phyloP scores from a whole-genome alignment of 257 asterid genomes.

The Asclepias syriaca region DNA sequence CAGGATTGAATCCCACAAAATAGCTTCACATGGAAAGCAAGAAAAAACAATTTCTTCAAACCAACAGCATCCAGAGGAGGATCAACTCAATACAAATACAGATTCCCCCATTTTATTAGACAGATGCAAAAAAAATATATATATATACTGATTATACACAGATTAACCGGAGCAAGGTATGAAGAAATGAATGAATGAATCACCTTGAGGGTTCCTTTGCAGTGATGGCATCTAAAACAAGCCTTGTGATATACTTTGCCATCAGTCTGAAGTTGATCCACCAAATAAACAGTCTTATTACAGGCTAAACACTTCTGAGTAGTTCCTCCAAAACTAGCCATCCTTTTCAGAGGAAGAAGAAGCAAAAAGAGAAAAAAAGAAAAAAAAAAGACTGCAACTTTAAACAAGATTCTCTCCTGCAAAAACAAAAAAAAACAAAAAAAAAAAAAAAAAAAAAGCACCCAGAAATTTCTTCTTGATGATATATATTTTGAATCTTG shows the following conservation, averaged over 20 bases:
- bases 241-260: slow-evolving; percentile 27
- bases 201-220: slow-evolving; percentile 38
- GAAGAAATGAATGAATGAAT: neutral
- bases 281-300: slow-evolving; percentile 34
- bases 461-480: neutral
- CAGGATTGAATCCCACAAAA: neutral
- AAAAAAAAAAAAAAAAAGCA: no score
- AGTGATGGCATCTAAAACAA: slow-evolving; percentile 35
- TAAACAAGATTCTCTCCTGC: neutral
- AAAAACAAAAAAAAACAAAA: neutral
- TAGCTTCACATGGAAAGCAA: neutral
- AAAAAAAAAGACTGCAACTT: neutral
- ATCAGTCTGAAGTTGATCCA: slow-evolving; percentile 35
- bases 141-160: neutral
- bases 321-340: slow-evolving; percentile 34
- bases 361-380: no score
- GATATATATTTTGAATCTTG: slow-evolving; percentile 8
- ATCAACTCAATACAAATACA: neutral
- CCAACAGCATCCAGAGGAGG: neutral
- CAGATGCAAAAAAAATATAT: neutral
- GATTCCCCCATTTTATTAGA: neutral
- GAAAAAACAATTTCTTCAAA: slow-evolving; percentile 1
- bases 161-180: neutral
- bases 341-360: neutral
- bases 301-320: slow-evolving; percentile 32